Conservation (phyloP, 768 basidiomycete genomes). For the Lactarius psammicola region DNA sequence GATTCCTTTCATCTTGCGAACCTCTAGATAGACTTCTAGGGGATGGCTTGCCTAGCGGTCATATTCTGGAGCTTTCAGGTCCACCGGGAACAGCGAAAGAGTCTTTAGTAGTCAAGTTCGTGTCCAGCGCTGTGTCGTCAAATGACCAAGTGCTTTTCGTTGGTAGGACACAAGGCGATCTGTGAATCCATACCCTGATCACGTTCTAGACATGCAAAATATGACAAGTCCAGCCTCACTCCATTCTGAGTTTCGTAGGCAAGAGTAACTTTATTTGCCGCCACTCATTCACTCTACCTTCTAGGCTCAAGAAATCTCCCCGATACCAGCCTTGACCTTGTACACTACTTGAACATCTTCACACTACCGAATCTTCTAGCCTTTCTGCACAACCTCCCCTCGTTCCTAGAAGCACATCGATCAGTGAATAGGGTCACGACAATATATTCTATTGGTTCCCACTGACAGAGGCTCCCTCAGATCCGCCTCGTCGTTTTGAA, state of each 20-base stretch:
- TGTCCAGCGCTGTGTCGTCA: conserved; percentile 46
- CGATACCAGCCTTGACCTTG: conserved; percentile 27
- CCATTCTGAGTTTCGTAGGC: conserved; percentile 31
- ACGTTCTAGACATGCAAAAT: conserved; percentile 47
- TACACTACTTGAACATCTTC: conserved; percentile 46
- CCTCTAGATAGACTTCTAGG: conserved; percentile 58
- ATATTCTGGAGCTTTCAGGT: conserved; percentile 71
- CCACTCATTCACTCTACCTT: neutral
- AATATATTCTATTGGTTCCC: neutral
- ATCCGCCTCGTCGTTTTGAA: conserved; percentile 60
- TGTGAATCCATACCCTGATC: conserved; percentile 18
- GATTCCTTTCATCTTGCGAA: conserved; percentile 44
- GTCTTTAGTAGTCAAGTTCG: conserved; percentile 49
- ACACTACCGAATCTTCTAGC: conserved; percentile 54
- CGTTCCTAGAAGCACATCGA: conserved; percentile 45
- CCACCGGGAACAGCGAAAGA: conserved; percentile 74
- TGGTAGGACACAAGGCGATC: conserved; percentile 44
- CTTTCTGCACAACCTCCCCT: conserved; percentile 54
- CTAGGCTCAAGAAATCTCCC: conserved; percentile 32
- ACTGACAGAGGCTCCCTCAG: conserved; percentile 36
- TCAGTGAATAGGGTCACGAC: conserved; percentile 39
- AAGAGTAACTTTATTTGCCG: neutral
- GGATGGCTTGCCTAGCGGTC: conserved; percentile 60
- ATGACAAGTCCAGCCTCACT: conserved; percentile 43
- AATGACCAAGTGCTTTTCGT: conserved; percentile 59